phyloP scores from a whole-genome alignment of 371 early-diverging fungal species.

The Apophysomyces ossiformis region DNA sequence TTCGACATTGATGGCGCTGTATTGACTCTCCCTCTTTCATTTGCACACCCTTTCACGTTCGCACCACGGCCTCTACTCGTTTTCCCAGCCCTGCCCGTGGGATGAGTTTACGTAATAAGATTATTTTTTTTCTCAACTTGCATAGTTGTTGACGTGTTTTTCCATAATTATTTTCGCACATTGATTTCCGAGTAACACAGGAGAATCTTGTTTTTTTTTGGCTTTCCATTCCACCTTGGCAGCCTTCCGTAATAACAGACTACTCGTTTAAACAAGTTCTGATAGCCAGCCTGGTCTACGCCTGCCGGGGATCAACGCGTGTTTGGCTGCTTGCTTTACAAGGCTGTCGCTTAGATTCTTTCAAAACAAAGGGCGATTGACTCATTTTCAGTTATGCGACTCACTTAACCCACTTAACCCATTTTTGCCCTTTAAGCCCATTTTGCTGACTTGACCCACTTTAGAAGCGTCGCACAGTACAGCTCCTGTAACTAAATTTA shows the following conservation, averaged over 20 bases:
- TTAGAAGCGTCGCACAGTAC: no score
- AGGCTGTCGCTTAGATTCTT: background rate
- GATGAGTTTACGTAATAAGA: constrained; percentile 3
- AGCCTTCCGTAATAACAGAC: background rate
- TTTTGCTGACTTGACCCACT: no score
- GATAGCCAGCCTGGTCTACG: background rate
- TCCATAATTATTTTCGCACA: background rate
- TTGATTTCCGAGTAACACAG: background rate
- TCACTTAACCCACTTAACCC: no score
- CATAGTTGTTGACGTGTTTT: background rate
- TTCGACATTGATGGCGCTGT: no score
- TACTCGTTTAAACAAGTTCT: constrained; percentile 7
- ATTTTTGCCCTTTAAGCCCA: no score
- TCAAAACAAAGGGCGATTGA: no score
- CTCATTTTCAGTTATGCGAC: no score
- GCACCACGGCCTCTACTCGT: constrained; percentile 2
- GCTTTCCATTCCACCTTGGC: background rate
- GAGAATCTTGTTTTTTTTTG: background rate
- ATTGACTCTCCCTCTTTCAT: background rate
- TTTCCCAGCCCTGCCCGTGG: background rate
- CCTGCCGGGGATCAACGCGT: background rate
- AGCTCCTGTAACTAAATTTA: no score
- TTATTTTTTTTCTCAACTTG: background rate
- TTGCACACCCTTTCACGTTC: background rate
- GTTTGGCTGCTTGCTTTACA: background rate